Base-by-base conservation (phyloP, 306 rosid species). In the Sechiopsis laciniata region DNA sequence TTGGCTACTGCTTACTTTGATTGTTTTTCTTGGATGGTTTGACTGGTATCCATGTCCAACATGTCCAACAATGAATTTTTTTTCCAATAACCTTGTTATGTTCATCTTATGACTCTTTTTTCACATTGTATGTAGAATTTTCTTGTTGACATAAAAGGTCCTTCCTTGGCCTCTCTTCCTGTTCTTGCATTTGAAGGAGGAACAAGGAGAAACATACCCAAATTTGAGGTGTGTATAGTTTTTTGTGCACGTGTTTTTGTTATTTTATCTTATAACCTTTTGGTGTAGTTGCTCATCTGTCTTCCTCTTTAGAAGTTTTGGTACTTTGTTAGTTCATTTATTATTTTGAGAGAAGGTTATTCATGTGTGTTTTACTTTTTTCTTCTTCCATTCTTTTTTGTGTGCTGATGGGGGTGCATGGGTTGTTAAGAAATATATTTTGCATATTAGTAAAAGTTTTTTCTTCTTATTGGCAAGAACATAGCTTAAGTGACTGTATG, bases 171-270 rank as follows among this genome's bases (percentile, higher is more conserved):
- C 37, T 82, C 77, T 86, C 80, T 94, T 74, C 98, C 97, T 0
- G 98, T 94, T 80, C 98, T 90, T 80, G 97, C 98, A 61, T 94
- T 94, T 64, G 98, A 94, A 89, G 98, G 98, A 81, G 98, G 97
- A 83, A 94, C 98, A 10, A 86, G 98, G 84, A 85, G 97, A 81
- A 94, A 94, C 87, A 89, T 94, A 77, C 97, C 98, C 2, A 89
- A 83, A 76, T 89, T 94, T 80, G 89, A 90, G 98, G 97, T 89
- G 71, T 71, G 87, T 71, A 62, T 63, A 50, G 46, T 6, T 53
- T 70, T 24, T 55, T 4, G 11, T 37, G 75, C 8, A 5, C 20
- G 40, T 55, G 35, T 55, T 22, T 14, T 70, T 72, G 48, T 26
- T 69, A 59, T 45, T 71, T 74, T 29, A 15, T 65, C 57, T 3